Evolutionary conservation across 257 asterid genomes (phyloP), one percentile per base, ranked within the genome.

Genomic region (Salvia miltiorrhiza): DNA sequence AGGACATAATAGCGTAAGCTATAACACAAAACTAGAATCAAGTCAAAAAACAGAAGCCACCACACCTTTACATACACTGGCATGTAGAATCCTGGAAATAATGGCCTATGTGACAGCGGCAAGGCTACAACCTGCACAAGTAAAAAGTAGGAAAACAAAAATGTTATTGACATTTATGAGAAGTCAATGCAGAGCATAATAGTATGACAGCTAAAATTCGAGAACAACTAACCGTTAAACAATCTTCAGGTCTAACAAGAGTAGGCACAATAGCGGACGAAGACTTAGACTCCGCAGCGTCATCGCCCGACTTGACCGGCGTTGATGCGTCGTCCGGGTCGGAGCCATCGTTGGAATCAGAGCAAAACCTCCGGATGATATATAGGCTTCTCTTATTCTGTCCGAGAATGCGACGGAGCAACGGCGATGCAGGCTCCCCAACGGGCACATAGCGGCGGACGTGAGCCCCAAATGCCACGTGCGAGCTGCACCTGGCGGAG

Each of bases 71-170:
- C 98, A 81, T 82, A 85, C 52, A 94, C 81, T 12, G 97, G 99
- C 97, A 91, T 91, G 69, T 89, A 91, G 77, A 94, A 88, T 77
- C 99, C 99, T 26, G 99, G 97, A 85, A 94, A 94, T 40, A 78
- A 41, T 32, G 82, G 79, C 71, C 82, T 63, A 40, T 73, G 76
- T 11, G 72, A 71, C 41, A 78, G 47, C 13, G 82, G 82, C 52
- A 78, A 67, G 1, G 73, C 82, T 26, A 73, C 70, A 63, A 78
- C 82, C 76, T 73, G 73, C 63, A 68, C 28, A 37, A 37, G 43
- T 37, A 37, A 69, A 21, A 21, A 61, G n/a, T 76, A 76, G 52
- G 54, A 40, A 69, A 37, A 39, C 48, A 72, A 39, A 40, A 3
- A 5, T 70, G 53, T 37, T 24, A 11, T 39, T 67, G 50, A 23